These are phyloP conservation scores for Canna indica DNA, from an alignment of 176 grass and related monocot species.

Conservation along the genomic window DNA sequence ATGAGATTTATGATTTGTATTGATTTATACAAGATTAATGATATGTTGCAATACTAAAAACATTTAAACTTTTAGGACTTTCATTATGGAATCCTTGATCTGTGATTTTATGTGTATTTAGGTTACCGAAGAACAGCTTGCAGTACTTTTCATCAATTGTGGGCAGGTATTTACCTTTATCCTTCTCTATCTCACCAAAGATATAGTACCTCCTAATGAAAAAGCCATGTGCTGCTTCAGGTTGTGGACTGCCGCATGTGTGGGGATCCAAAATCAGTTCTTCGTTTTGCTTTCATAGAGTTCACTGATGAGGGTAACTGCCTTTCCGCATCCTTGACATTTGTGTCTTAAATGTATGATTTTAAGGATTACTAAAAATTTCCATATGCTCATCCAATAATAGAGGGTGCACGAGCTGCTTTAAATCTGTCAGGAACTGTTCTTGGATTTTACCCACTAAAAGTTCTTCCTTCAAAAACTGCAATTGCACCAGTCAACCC, in stretches of 20 bases:
- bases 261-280: constrained; percentile 95
- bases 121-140: constrained; percentile 98
- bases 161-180: constrained; percentile 48
- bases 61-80: no score
- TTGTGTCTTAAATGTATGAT: constrained; percentile 2
- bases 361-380: not conserved
- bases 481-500: constrained; percentile 97
- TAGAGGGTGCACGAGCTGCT: constrained; percentile 79
- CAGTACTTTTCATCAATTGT: constrained; percentile 84
- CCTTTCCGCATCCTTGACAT: not conserved
- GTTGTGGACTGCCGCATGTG: constrained; percentile 99
- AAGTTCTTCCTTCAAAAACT: constrained; percentile 95
- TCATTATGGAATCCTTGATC: no score
- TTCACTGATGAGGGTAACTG: constrained; percentile 97
- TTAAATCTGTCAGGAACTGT: constrained; percentile 88
- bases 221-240: constrained; percentile 28
- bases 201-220: constrained; percentile 4
- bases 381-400: constrained; percentile 14
- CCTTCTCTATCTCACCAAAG: not conserved
- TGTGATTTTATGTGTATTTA: constrained; percentile 25
- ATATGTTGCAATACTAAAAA: no score
- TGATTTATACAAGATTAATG: no score
- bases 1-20: no score
- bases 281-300: constrained; percentile 99
- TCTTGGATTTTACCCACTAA: constrained; percentile 89